Evolutionary conservation across 257 asterid genomes (phyloP), one percentile per base, ranked within the genome.

Genomic region (Solanum clarkiae): DNA sequence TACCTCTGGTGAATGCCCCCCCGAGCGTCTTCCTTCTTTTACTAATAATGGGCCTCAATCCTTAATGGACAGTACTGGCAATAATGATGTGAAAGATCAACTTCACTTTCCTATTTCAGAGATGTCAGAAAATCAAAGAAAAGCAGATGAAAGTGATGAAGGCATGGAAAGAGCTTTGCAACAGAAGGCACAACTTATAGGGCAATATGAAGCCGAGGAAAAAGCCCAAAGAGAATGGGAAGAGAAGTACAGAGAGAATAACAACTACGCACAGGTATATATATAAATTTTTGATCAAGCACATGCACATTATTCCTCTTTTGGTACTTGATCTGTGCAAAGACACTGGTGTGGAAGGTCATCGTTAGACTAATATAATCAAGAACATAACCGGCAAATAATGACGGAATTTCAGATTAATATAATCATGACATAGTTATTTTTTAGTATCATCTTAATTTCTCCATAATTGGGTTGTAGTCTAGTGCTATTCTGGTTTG

Each of bases 161-260:
- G 92, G 88, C 84, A 88, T 91, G 90, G 95, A 92, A 92, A 91
- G 93, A 72, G 94, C 98, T 60, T 85, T 93, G 90, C 89, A 88
- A 72, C 94, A 87, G 87, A 97, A 93, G 88, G 94, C 91, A 1
- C 92, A 90, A 75, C 94, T 90, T 60, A 91, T 87, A 66, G 92
- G 91, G 62, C 88, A 84, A 83, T 93, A 86, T 71, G 96, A 91
- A 90, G 95, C 89, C 79, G 98, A 93, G 86, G 97, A 93, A 91
- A 95, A 89, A 80, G 94, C 95, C 51, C 98, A 96, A 85, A 89
- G 92, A 84, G 97, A 94, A 88, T 96, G 98, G 99, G 98, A 95
- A 90, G 98, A 94, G 82, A 97, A 90, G 84, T 92, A 89, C 90
- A 88, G 90, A 90, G 97, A 92, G 90, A 93, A 92, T 87, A 91